Base-by-base conservation (phyloP, 192 early-diverging fungal species). In the Lunasporangiospora selenospora region DNA sequence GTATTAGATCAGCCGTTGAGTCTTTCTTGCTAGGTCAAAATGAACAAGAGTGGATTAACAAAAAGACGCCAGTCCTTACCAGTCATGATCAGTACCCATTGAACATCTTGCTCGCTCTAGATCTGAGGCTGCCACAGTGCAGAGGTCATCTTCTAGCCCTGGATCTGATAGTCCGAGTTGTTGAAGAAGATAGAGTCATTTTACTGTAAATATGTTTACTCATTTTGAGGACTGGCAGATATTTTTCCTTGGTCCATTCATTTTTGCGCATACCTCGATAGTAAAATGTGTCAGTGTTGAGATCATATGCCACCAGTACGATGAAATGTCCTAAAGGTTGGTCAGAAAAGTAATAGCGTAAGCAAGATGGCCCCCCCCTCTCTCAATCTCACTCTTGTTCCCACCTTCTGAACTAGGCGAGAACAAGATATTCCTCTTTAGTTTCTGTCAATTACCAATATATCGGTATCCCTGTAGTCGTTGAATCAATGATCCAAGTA, bases 21-120 rank as follows among this genome's bases (percentile, higher is more conserved):
- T 26, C 29, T 10, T 19, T 47, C 7, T 26, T 47, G 44, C 44
- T 26, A 26, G 13, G 24, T 16, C 6, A 15, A 10, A 47, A 15
- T 16, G 45, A 26, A 13, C 23, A 15, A 21, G 1, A 9, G 45
- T 21, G 45, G 45, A 47, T 16, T 19, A 46, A 46, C 19, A 1
- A 2, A 1, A 11, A 46, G 10, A 21, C 0, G 5, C 19, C 4
- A 9, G 18, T 46, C 36, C 45, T 50, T 64, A 84, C 82, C 90
- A 88, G 77, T 97, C 95, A 59, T 88, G 83, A 75, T 97, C 95
- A 13, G 93, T 95, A 18, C 92, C 94, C 23, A 67, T 65, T 7
- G 90, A 71, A 41, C 77, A 75, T 44, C 89, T 82, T 4, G 95
- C 93, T 12, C 57, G 54, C 18, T 97, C 88, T 26, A 97, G 67